Base-by-base conservation (phyloP, 208 protist species). In the Wallacemonas sp. region DNA sequence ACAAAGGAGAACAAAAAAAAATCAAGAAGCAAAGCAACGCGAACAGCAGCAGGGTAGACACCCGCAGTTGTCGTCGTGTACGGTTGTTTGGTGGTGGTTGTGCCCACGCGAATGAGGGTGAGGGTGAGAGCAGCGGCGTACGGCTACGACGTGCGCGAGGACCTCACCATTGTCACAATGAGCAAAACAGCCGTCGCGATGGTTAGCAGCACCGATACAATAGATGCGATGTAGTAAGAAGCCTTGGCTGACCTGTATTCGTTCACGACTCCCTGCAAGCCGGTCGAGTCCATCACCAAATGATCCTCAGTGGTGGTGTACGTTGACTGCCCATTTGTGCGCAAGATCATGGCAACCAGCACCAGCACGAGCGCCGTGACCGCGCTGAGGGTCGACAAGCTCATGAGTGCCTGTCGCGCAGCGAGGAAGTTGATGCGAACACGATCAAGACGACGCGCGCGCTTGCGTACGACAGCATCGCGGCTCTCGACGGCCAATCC, bases 121-220 rank as follows among this genome's bases (percentile, higher is more conserved):
- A n/a, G n/a, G n/a, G n/a, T n/a, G n/a, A n/a, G n/a, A n/a, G n/a
- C n/a, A n/a, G n/a, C n/a, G n/a, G n/a, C n/a, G n/a, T n/a, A n/a
- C n/a, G n/a, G n/a, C 45, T 53, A 57, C 8, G 33, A 39, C 3
- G 24, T n/a, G 19, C 50, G 50, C 17, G 50, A 41, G n/a, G 50
- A 34, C 22, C 21, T 57, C 15, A 57, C 50, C 50, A 57, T 57
- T 17, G 50, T 57, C n/a, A 57, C 8, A 19, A 57, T 57, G n/a
- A 57, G 3, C 30, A 57, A 3, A 10, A 21, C 50, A 5, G 30
- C 21, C 30, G 50, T 57, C 8, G 50, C 50, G 5, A 57, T 57
- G 4, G 17, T 37, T 19, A 57, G 13, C 0, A 1, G 3, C n/a
- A 57, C 50, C 4, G 50, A 38, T 10, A 57, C 32, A 27, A 57